Evolutionary conservation across 345 rosid genomes (phyloP).

Genomic region (Microcos paniculata): DNA sequence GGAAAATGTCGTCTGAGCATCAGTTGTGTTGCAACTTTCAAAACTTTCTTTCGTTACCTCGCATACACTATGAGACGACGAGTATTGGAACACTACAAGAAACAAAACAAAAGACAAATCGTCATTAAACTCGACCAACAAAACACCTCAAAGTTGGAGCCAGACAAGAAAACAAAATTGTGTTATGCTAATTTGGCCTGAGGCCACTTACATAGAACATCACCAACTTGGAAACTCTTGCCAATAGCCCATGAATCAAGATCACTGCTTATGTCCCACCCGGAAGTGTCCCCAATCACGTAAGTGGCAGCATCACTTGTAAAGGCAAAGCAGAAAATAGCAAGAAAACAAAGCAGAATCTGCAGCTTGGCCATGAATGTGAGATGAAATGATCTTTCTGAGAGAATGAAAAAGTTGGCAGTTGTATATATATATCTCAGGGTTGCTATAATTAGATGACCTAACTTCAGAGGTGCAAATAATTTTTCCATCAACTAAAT

Average conservation of each 20-base stretch:
- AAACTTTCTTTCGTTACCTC: slow-evolving; percentile 54
- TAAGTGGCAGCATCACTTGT: slow-evolving; percentile 57
- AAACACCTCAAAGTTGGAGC: background rate
- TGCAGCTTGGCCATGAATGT: slow-evolving; percentile 35
- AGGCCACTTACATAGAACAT: slow-evolving; percentile 52
- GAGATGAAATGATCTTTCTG: background rate
- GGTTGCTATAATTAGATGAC: slow-evolving; percentile 40
- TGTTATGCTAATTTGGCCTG: too few species aligned
- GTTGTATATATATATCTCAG: slow-evolving; percentile 5
- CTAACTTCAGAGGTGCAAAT: slow-evolving; percentile 31
- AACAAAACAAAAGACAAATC: background rate
- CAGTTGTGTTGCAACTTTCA: slow-evolving; percentile 56
- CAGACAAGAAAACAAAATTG: background rate
- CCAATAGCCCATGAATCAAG: slow-evolving; percentile 67
- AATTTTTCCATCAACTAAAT: background rate
- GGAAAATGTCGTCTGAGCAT: slow-evolving; percentile 45
- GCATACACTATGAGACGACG: slow-evolving; percentile 54
- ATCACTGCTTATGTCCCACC: slow-evolving; percentile 89
- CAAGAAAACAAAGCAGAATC: slow-evolving; percentile 32
- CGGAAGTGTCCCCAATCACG: slow-evolving; percentile 76
- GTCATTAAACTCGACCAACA: background rate
- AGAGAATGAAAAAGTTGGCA: background rate
- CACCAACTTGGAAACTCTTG: slow-evolving; percentile 78
- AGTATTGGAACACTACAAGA: slow-evolving; percentile 63
- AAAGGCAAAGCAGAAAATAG: slow-evolving; percentile 22